Evolutionary conservation across 2,329 filamentous ascomycete genomes (phyloP).

Genomic region (Apiospora arundinis): DNA sequence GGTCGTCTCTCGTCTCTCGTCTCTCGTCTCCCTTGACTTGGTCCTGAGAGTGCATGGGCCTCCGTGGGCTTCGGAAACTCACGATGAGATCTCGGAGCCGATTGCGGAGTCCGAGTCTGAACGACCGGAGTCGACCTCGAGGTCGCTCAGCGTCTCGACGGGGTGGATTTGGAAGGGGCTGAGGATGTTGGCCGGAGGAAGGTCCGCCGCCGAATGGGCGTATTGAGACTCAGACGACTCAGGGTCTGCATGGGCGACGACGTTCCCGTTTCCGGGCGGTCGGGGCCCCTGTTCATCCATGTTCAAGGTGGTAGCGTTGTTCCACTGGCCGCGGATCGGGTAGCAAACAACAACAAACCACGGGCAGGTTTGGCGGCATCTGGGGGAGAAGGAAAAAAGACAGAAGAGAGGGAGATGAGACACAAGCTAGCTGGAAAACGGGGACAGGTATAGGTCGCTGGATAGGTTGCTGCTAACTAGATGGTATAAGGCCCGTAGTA

Average conservation of each 20-base stretch:
- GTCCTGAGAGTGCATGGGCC: not conserved
- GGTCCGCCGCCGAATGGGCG: slow-evolving; percentile 7
- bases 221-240: not conserved
- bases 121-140: slow-evolving; percentile 29
- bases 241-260: slow-evolving; percentile 11
- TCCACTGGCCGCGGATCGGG: not conserved
- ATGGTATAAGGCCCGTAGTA: not conserved
- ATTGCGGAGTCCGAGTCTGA: slow-evolving; percentile 30
- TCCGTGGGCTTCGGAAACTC: slow-evolving; percentile 10
- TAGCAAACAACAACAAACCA: slow-evolving; percentile 7
- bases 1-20: too few species aligned
- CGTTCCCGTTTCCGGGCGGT: not conserved
- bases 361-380: slow-evolving; percentile 4
- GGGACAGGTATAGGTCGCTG: not conserved
- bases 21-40: not conserved
- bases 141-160: slow-evolving; percentile 23
- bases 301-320: not conserved
- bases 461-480: not conserved
- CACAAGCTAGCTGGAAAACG: not conserved
- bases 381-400: not conserved
- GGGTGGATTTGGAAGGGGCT: slow-evolving; percentile 17
- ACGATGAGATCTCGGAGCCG: slow-evolving; percentile 31
- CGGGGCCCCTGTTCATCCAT: slow-evolving; percentile 12
- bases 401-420: slow-evolving; percentile 3
- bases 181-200: slow-evolving; percentile 17